Percentiles rank a stretch among this genome's conserved stretches.
phyloP scores from a whole-genome alignment of 768 basidiomycete species.

The Leccinellum rugosiceps region DNA sequence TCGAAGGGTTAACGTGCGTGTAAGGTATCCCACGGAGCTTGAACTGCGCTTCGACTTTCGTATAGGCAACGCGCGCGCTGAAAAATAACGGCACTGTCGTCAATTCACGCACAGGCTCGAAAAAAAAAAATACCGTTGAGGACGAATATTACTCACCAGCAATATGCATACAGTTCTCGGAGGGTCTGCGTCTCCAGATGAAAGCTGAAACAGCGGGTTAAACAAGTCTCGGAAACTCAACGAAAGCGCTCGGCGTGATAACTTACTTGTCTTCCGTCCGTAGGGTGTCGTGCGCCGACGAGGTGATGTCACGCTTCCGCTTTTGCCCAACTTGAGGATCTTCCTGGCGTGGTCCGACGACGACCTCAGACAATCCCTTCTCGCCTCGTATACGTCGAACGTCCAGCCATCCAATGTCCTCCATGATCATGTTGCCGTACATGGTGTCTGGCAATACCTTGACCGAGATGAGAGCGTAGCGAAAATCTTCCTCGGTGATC shows the following conservation, averaged over 20 bases:
- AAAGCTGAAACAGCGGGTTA: slow-evolving; percentile 37
- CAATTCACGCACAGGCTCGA: neutral
- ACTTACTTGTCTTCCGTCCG: slow-evolving; percentile 31
- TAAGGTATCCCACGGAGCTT: slow-evolving; percentile 79
- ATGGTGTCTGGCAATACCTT: slow-evolving; percentile 50
- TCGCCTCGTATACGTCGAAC: slow-evolving; percentile 61
- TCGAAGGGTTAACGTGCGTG: slow-evolving; percentile 64
- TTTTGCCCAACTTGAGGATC: slow-evolving; percentile 27
- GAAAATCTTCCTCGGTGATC: slow-evolving; percentile 72
- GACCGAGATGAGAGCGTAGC: slow-evolving; percentile 78
- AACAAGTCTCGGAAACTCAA: neutral
- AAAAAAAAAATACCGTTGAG: neutral
- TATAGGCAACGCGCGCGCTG: slow-evolving; percentile 89
- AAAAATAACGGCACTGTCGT: neutral
- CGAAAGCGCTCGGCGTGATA: neutral
- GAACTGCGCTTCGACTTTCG: slow-evolving; percentile 84
- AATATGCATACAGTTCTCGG: slow-evolving; percentile 81
- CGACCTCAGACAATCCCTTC: slow-evolving; percentile 23
- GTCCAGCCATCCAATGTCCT: slow-evolving; percentile 79
- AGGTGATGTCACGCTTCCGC: slow-evolving; percentile 25
- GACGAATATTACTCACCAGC: slow-evolving; percentile 56
- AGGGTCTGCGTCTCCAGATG: slow-evolving; percentile 69
- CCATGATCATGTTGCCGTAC: slow-evolving; percentile 62
- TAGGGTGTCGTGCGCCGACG: slow-evolving; percentile 1
- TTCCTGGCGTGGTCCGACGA: slow-evolving; percentile 12